Evolutionary conservation across 495 filamentous ascomycete species (phyloP).

Genomic region (Aspergillus sclerotioniger): DNA sequence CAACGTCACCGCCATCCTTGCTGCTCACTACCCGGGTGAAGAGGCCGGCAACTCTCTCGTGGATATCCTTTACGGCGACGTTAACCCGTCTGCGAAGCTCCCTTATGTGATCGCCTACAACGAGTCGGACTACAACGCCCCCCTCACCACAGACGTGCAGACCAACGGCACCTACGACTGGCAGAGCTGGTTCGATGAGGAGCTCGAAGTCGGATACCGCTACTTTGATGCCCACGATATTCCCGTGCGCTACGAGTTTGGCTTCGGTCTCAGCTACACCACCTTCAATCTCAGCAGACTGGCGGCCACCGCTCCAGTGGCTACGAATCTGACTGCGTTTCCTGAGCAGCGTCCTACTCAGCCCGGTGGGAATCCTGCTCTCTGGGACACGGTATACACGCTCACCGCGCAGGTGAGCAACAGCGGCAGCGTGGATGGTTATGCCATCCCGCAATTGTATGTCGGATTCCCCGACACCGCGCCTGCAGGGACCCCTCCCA

Average conservation of each 20-base stretch:
- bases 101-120: slow-evolving; percentile 70
- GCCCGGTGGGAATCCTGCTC: slow-evolving; percentile 55
- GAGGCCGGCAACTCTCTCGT: slow-evolving; percentile 57
- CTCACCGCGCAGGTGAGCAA: slow-evolving; percentile 56
- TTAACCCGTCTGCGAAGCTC: slow-evolving; percentile 61
- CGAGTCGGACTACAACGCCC: slow-evolving; percentile 64
- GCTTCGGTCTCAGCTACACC: slow-evolving; percentile 66
- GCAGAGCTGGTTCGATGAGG: slow-evolving; percentile 62
- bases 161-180: slow-evolving; percentile 40
- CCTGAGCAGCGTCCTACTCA: slow-evolving; percentile 31
- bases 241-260: slow-evolving; percentile 62
- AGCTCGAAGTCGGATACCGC: slow-evolving; percentile 65
- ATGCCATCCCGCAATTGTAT: slow-evolving; percentile 65
- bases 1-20: slow-evolving; percentile 63
- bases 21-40: slow-evolving; percentile 61
- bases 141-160: slow-evolving; percentile 44
- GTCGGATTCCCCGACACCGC: slow-evolving; percentile 48
- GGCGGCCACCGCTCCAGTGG: slow-evolving; percentile 23
- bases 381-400: slow-evolving; percentile 57
- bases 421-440: slow-evolving; percentile 48
- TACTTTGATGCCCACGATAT: slow-evolving; percentile 61
- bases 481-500: slow-evolving; percentile 16
- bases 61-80: slow-evolving; percentile 58
- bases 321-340: slow-evolving; percentile 26
- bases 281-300: slow-evolving; percentile 55